Evolutionary conservation across 163 green algal species (phyloP).

Genomic region (Chlamydomonas reinhardtii): DNA sequence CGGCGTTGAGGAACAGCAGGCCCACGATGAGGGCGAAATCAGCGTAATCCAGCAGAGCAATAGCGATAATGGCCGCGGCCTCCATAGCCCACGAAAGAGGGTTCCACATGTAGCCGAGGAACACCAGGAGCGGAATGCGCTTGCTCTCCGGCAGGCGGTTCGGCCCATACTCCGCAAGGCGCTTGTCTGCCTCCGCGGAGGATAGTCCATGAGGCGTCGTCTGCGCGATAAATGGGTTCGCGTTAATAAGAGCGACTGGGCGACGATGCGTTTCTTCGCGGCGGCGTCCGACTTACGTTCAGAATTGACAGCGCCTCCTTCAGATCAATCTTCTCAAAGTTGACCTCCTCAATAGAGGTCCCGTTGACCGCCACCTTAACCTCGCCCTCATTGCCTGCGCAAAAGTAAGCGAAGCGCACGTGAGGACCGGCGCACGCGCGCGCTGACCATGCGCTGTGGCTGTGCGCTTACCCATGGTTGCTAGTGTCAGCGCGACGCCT

Average conservation of each 20-base stretch:
- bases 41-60: conserved; percentile 82
- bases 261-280: background rate
- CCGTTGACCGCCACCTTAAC: conserved; percentile 58
- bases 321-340: conserved; percentile 70
- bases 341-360: conserved; percentile 53
- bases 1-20: conserved; percentile 84
- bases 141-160: conserved; percentile 88
- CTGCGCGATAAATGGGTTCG: conserved; percentile 49
- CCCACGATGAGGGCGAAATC: conserved; percentile 82
- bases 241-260: background rate
- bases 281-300: conserved; percentile 49
- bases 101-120: conserved; percentile 74
- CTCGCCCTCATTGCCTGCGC: conserved; percentile 39
- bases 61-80: conserved; percentile 88
- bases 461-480: background rate
- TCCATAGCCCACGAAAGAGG: conserved; percentile 85
- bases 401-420: background rate
- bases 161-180: conserved; percentile 79
- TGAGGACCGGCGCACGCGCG: background rate
- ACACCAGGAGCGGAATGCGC: conserved; percentile 81
- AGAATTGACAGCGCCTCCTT: conserved; percentile 65
- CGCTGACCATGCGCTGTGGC: background rate
- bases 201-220: conserved; percentile 67
- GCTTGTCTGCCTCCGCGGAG: conserved; percentile 60
- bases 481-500: background rate